These are phyloP conservation scores for Nematocida sp. DNA, from an alignment of 371 early-diverging fungal genomes.

Conservation along the genomic window DNA sequence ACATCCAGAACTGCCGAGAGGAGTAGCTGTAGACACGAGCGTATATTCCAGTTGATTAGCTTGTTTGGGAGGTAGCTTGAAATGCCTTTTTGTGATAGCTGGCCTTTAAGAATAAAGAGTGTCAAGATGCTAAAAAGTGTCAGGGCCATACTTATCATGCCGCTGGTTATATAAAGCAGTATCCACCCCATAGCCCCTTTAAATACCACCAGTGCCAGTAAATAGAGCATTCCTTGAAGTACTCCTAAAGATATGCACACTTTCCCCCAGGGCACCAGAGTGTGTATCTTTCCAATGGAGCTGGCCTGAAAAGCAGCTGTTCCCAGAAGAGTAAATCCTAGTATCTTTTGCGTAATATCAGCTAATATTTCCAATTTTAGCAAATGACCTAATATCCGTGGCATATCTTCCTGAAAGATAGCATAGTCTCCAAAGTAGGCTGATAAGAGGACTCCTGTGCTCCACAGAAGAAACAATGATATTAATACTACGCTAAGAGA, in stretches of 20 bases:
- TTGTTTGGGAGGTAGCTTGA: conserved; percentile 16
- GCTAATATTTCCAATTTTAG: conserved; percentile 19
- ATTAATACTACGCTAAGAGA: conserved; percentile 14
- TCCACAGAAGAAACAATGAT: conserved; percentile 42
- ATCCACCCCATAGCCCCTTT: conserved; percentile 21
- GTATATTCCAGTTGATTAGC: conserved; percentile 1
- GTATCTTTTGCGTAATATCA: conserved; percentile 16
- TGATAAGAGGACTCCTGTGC: conserved; percentile 8
- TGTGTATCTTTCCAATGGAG: background rate
- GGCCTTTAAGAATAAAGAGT: background rate
- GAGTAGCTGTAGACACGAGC: background rate
- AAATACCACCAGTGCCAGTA: background rate
- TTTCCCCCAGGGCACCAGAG: conserved; percentile 31
- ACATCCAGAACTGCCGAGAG: conserved; percentile 1
- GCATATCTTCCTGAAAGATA: conserved; percentile 4
- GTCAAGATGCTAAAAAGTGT: conserved; percentile 6
- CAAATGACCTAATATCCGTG: background rate
- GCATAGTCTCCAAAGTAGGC: conserved; percentile 30
- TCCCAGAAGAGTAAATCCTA: conserved; percentile 1
- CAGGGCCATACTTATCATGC: background rate
- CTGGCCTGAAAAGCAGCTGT: conserved; percentile 3
- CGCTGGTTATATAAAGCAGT: conserved; percentile 31
- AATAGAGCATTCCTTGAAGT: background rate
- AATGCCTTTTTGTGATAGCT: background rate
- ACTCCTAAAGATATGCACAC: background rate